These are phyloP conservation scores for Sporothrix schenckii DNA, from an alignment of 2,329 filamentous ascomycete species.

Conservation along the genomic window DNA sequence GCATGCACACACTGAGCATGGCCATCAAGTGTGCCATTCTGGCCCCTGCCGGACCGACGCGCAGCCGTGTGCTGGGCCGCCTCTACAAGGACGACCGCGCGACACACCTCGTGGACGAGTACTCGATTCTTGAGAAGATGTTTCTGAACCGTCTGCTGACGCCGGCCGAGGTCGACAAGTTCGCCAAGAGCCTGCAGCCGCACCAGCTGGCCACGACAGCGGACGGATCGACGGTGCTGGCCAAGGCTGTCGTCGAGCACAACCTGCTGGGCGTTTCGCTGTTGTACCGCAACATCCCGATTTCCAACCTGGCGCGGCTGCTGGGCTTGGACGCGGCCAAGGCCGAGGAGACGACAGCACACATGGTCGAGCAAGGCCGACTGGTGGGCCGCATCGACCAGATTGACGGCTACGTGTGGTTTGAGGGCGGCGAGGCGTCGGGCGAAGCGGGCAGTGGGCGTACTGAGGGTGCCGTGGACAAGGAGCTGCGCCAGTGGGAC, in stretches of 20 bases:
- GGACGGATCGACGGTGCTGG: constrained; percentile 90
- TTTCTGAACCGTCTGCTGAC: constrained; percentile 85
- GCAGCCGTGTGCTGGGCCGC: constrained; percentile 76
- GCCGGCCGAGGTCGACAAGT: constrained; percentile 80
- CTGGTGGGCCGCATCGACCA: constrained; percentile 90
- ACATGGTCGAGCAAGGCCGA: constrained; percentile 94
- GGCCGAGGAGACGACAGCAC: constrained; percentile 87
- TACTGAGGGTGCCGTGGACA: constrained; percentile 64
- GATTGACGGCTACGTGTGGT: constrained; percentile 84
- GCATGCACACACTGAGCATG: constrained; percentile 79
- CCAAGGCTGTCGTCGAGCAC: constrained; percentile 92
- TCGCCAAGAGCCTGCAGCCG: constrained; percentile 75
- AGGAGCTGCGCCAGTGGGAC: constrained; percentile 84
- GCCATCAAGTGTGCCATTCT: constrained; percentile 92
- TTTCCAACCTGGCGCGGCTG: constrained; percentile 73
- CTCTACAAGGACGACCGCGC: constrained; percentile 93
- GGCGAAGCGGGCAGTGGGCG: constrained; percentile 69
- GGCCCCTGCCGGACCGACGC: constrained; percentile 83
- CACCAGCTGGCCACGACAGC: constrained; percentile 90
- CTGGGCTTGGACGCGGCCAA: constrained; percentile 77
- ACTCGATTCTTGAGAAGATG: constrained; percentile 93
- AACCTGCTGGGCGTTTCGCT: constrained; percentile 85
- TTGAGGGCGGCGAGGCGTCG: constrained; percentile 73
- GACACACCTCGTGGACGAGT: constrained; percentile 70
- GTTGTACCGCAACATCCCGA: constrained; percentile 75